These are phyloP conservation scores for Neofusicoccum laricinum DNA, from an alignment of 2,329 filamentous ascomycete species.

Conservation along the genomic window DNA sequence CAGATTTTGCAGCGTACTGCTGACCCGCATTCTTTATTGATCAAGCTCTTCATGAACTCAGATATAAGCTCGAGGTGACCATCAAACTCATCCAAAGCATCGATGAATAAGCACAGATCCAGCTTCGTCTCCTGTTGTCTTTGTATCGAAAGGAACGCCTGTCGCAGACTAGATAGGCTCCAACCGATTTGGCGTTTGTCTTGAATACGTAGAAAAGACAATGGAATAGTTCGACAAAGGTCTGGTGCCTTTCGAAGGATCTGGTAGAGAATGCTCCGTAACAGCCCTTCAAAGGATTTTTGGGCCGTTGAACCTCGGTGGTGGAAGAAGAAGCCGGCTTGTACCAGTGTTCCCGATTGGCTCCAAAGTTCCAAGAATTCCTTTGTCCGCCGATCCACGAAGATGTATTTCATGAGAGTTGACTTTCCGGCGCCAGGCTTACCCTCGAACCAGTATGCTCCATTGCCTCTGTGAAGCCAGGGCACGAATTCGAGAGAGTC, in stretches of 20 bases:
- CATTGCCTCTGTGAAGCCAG: background rate
- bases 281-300: conserved; percentile 41
- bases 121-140: background rate
- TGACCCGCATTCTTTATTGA: background rate
- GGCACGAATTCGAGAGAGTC: background rate
- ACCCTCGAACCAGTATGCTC: conserved; percentile 36
- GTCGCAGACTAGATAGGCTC: background rate
- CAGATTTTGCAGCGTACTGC: conserved; percentile 9
- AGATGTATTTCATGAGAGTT: conserved; percentile 36
- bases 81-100: conserved; percentile 7
- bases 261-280: conserved; percentile 37
- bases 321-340: conserved; percentile 44
- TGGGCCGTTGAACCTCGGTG: conserved; percentile 39
- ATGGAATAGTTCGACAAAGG: background rate
- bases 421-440: conserved; percentile 50
- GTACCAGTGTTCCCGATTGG: conserved; percentile 23
- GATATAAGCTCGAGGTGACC: background rate
- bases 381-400: conserved; percentile 21
- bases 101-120: background rate
- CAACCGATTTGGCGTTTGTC: background rate
- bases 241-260: conserved; percentile 16
- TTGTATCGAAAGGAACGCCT: background rate
- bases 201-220: background rate
- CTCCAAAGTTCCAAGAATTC: conserved; percentile 37
- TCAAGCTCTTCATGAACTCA: background rate